A percentile compares a stretch with the other conserved stretches of the same genome.
Evolutionary conservation across 495 filamentous ascomycete species (phyloP).

Genomic region (Penicillium paxilli): DNA sequence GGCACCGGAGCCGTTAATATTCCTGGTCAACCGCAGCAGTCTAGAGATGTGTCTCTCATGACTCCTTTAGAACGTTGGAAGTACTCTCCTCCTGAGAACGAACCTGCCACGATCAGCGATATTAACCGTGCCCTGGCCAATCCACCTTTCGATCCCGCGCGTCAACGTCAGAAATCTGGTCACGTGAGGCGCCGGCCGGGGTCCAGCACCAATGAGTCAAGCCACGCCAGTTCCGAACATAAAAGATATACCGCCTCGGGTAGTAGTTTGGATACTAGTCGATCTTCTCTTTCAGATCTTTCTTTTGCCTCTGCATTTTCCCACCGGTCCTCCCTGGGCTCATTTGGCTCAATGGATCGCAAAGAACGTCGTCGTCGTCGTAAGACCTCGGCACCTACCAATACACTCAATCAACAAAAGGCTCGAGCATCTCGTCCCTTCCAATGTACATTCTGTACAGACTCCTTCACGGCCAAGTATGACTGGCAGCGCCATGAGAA

Average conservation of each 20-base stretch:
- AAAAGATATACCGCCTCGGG: conserved; percentile 66
- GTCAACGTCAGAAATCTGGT: conserved; percentile 41
- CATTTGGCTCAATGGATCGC: conserved; percentile 66
- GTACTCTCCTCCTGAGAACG: conserved; percentile 81
- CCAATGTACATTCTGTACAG: conserved; percentile 92
- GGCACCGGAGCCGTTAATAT: conserved; percentile 68
- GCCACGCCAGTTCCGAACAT: conserved; percentile 57
- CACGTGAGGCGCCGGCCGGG: conserved; percentile 51
- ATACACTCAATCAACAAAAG: conserved; percentile 42
- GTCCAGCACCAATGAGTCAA: conserved; percentile 61
- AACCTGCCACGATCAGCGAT: conserved; percentile 76
- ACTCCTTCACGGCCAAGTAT: conserved; percentile 84
- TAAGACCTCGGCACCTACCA: conserved; percentile 48
- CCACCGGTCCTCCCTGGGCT: conserved; percentile 61
- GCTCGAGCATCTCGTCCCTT: conserved; percentile 53
- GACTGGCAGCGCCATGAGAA: conserved; percentile 93
- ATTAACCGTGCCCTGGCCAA: conserved; percentile 75
- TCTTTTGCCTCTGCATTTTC: conserved; percentile 77
- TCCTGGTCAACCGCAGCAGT: conserved; percentile 43
- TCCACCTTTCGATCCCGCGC: conserved; percentile 53
- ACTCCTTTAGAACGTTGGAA: conserved; percentile 86
- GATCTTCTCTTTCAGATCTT: conserved; percentile 58
- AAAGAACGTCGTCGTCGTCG: conserved; percentile 73
- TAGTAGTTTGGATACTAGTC: conserved; percentile 71
- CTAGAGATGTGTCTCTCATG: conserved; percentile 59